Base-by-base conservation (phyloP, 345 rosid species). In the Pistacia atlantica region DNA sequence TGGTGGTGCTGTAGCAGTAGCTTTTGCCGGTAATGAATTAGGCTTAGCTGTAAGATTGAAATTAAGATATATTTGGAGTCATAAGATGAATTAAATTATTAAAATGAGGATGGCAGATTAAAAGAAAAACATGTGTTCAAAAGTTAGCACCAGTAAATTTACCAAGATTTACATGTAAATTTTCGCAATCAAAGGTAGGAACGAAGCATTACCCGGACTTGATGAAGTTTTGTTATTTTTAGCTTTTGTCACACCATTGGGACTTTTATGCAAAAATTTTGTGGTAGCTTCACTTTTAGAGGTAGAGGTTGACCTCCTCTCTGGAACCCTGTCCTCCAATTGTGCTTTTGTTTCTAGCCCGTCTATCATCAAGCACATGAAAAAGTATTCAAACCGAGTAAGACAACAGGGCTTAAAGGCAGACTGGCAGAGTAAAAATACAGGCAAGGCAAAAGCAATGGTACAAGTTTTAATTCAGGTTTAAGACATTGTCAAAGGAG, bases 191-290 rank as follows among this genome's bases (percentile, higher is more conserved):
- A 18, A 28, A 22, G 16, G 4, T 16, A 56, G 33, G 37, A 13
- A 18, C 20, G 25, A 65, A 65, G 28, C 49, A 52, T 62, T 65
- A 84, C 92, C 92, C 81, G 85, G n/a, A 62, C 66, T 90, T 78
- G 84, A 76, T 51, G 77, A 60, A 57, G 75, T 71, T 68, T 28
- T 82, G 57, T 64, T 72, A 4, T 67, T 28, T 62, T 78, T 86
- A 52, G 77, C 75, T 60, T 45, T 75, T 80, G 51, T 83, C 2
- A 33, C 75, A 57, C 77, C 77, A 56, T 57, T 77, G 4, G 81
- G 71, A 4, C 74, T 86, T 46, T 72, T 81, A 28, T 78, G 67
- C 6, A 83, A 69, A 74, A 56, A 63, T 52, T 25, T 75, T 57
- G 18, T 25, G 9, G n/a, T 33, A 38, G 75, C 64, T 81, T 81